These are phyloP conservation scores for Sclerotinia trifoliorum DNA, from an alignment of 2,329 filamentous ascomycete species.

Conservation along the genomic window DNA sequence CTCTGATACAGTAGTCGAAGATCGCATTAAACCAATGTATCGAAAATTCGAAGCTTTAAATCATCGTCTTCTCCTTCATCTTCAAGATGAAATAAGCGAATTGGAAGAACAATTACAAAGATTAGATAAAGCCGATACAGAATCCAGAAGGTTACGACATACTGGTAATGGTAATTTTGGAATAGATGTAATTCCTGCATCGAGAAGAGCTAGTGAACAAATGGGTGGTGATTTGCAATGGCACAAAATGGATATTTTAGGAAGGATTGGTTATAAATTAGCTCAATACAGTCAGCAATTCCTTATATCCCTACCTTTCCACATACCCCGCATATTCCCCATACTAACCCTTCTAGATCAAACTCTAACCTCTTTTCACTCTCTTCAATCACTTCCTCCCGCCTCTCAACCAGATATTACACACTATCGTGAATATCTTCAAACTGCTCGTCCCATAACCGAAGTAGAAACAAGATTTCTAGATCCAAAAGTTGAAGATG, in stretches of 20 bases:
- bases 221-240: slow-evolving; percentile 57
- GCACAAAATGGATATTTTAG: slow-evolving; percentile 59
- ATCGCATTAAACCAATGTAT: slow-evolving; percentile 61
- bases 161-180: slow-evolving; percentile 16
- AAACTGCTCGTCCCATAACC: slow-evolving; percentile 53
- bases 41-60: slow-evolving; percentile 79
- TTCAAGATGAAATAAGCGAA: slow-evolving; percentile 82
- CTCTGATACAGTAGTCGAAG: slow-evolving; percentile 29
- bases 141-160: slow-evolving; percentile 35
- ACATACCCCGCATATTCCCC: not conserved
- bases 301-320: not conserved
- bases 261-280: slow-evolving; percentile 63
- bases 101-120: slow-evolving; percentile 74
- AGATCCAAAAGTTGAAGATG: slow-evolving; percentile 33
- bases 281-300: slow-evolving; percentile 62
- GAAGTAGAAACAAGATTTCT: slow-evolving; percentile 50
- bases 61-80: slow-evolving; percentile 75
- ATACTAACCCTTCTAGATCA: slow-evolving; percentile 46
- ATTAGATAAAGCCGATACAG: slow-evolving; percentile 61
- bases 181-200: slow-evolving; percentile 53
- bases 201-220: slow-evolving; percentile 53
- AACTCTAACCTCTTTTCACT: slow-evolving; percentile 57
- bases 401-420: slow-evolving; percentile 53
- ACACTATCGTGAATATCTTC: slow-evolving; percentile 56
- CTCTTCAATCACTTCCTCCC: slow-evolving; percentile 49